Evolutionary conservation across 2,329 filamentous ascomycete species (phyloP), one percentile per base, ranked within the genome.

Genomic region (Xylaria sp.): DNA sequence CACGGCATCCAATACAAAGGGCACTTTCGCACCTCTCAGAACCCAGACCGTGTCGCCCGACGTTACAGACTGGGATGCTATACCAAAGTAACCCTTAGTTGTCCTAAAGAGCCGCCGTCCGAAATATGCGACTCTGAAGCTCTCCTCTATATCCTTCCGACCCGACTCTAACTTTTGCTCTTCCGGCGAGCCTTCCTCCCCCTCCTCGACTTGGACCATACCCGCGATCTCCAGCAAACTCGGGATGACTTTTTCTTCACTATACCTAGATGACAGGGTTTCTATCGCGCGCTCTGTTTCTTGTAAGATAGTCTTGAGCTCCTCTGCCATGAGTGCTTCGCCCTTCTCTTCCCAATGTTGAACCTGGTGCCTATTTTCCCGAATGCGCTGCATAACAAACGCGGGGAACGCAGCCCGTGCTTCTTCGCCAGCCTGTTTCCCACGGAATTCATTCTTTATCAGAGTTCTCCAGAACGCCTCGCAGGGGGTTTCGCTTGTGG

Each of bases 61-160:
- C 11, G 21, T 31, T 13, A 62, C 47, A 15, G 59, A 58, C 40
- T 62, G 27, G n/a, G 54, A 47, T 19, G 59, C 43, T 25, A 62
- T 58, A 19, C 54, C 59, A 38, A 62, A 53, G 48, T 47, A 54
- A 15, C 59, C 59, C 9, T 19, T 9, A 5, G 31, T 19, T 6
- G 59, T 62, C 15, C 31, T 25, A 31, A 62, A 62, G 7, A 62
- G 25, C 48, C 59, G 44, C 23, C 59, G 54, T 10, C 43, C n/a
- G 27, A 54, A 21, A 33, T 58, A 62, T 1, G 59, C 59, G 13
- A 62, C 33, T 3, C 59, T 54, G 29, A 62, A 58, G 27, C 59
- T 62, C 31, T 62, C 59, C 25, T 62, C 59, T 15, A 58, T 58
- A 10, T 40, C 54, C 25, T 62, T 62, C 6, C 54, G 47, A 25